Evolutionary conservation across 1,284 basidiomycete genomes (phyloP).

Genomic region (Athelia sp.): DNA sequence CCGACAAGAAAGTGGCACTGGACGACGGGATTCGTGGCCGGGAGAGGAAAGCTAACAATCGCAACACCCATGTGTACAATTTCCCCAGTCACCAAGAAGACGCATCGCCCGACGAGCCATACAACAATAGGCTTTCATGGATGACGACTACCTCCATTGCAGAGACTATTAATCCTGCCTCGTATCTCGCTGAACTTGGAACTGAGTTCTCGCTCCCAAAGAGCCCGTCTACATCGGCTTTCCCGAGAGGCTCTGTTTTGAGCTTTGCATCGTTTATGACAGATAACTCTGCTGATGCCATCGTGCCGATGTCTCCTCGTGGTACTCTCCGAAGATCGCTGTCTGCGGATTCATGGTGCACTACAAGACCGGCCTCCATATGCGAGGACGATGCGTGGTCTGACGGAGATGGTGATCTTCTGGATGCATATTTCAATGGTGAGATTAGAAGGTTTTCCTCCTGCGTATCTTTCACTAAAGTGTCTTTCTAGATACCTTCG

Average conservation of each 20-base stretch:
- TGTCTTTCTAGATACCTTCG: conserved; percentile 1
- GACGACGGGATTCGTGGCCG: too few relatives aligned
- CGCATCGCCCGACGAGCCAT: too few relatives aligned
- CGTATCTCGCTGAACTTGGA: background rate
- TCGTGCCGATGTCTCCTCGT: conserved; percentile 13
- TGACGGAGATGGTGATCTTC: conserved; percentile 39
- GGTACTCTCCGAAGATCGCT: conserved; percentile 10
- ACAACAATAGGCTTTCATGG: conserved; percentile 22
- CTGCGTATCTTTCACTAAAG: background rate
- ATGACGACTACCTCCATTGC: conserved; percentile 33
- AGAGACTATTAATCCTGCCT: background rate
- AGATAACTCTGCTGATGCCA: conserved; percentile 18
- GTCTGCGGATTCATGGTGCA: conserved; percentile 13
- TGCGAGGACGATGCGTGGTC: conserved; percentile 37
- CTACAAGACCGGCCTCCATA: conserved; percentile 24
- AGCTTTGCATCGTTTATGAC: conserved; percentile 38
- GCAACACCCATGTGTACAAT: too few relatives aligned
- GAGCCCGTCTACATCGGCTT: background rate
- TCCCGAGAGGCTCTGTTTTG: conserved; percentile 35
- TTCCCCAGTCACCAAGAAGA: too few relatives aligned
- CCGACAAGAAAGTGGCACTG: too few relatives aligned
- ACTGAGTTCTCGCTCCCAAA: background rate
- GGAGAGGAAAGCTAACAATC: too few relatives aligned
- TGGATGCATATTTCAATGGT: conserved; percentile 41
- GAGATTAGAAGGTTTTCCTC: background rate